Evolutionary conservation across 192 early-diverging fungal genomes (phyloP).

Genomic region (Linnemannia elongata): DNA sequence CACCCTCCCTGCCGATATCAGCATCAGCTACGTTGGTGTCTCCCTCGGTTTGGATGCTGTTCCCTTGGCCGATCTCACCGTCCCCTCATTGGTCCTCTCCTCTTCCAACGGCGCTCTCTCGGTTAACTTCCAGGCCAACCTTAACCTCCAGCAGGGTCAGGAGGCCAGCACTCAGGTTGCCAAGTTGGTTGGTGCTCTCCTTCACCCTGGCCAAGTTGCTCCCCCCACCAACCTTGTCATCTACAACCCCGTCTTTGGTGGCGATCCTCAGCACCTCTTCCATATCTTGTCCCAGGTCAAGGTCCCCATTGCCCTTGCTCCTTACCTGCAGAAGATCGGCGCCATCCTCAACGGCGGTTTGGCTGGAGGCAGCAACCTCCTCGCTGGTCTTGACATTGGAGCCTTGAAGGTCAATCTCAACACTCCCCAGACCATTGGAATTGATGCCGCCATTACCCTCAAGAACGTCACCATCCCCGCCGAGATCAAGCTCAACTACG

Average conservation of each 20-base stretch:
- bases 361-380: conserved; percentile 10
- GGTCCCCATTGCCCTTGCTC: conserved; percentile 42
- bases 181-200: conserved; percentile 37
- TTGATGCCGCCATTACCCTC: conserved; percentile 33
- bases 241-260: conserved; percentile 56
- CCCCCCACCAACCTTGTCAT: conserved; percentile 49
- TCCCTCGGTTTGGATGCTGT: conserved; percentile 40
- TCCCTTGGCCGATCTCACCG: conserved; percentile 36
- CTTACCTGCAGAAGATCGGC: conserved; percentile 41
- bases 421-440: conserved; percentile 46
- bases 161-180: conserved; percentile 42
- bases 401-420: conserved; percentile 38
- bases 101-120: conserved; percentile 35
- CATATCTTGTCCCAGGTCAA: conserved; percentile 50
- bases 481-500: conserved; percentile 51
- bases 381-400: conserved; percentile 37
- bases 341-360: conserved; percentile 19
- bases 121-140: conserved; percentile 39
- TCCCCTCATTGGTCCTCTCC: conserved; percentile 33
- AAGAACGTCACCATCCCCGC: conserved; percentile 48
- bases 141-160: conserved; percentile 38
- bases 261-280: conserved; percentile 52
- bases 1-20: conserved; percentile 44
- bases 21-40: conserved; percentile 47
- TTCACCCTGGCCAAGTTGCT: conserved; percentile 49